These are phyloP conservation scores for Fusarium siculi DNA, from an alignment of 2,329 filamentous ascomycete species.

Conservation along the genomic window DNA sequence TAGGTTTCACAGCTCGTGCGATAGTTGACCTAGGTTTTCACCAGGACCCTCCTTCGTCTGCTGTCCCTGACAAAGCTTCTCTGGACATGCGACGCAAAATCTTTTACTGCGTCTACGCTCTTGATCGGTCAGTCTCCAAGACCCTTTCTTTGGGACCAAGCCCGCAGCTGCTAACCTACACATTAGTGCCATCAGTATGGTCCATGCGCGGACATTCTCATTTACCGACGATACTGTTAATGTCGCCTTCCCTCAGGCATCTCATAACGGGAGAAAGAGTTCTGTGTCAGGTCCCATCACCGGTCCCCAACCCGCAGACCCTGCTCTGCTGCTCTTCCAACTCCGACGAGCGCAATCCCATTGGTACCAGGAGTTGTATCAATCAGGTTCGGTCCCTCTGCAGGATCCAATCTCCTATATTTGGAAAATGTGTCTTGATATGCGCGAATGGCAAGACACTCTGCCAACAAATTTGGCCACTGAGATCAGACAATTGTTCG, in stretches of 20 bases:
- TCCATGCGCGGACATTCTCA: slow-evolving; percentile 87
- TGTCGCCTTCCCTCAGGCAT: slow-evolving; percentile 76
- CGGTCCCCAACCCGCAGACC: slow-evolving; percentile 66
- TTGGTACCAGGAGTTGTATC: slow-evolving; percentile 91
- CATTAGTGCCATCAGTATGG: slow-evolving; percentile 83
- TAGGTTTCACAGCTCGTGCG: slow-evolving; percentile 88
- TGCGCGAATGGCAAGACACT: slow-evolving; percentile 84
- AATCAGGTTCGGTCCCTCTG: slow-evolving; percentile 76
- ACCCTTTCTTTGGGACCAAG: background rate
- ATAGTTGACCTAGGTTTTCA: slow-evolving; percentile 92
- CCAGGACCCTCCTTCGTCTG: slow-evolving; percentile 83
- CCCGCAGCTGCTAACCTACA: slow-evolving; percentile 31
- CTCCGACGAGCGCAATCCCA: slow-evolving; percentile 86
- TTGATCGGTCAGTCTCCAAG: slow-evolving; percentile 77
- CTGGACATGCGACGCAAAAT: slow-evolving; percentile 83
- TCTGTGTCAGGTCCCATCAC: slow-evolving; percentile 55
- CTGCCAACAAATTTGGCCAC: slow-evolving; percentile 73
- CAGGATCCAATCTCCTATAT: slow-evolving; percentile 76
- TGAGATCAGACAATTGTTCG: slow-evolving; percentile 79
- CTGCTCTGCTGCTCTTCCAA: slow-evolving; percentile 81
- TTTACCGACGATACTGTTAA: slow-evolving; percentile 91
- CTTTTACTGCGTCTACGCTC: slow-evolving; percentile 89
- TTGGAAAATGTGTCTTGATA: slow-evolving; percentile 79
- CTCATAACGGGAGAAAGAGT: slow-evolving; percentile 55
- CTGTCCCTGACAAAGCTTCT: slow-evolving; percentile 72